Evolutionary conservation across 371 early-diverging fungal species (phyloP).

Genomic region (Blakeslea trispora): DNA sequence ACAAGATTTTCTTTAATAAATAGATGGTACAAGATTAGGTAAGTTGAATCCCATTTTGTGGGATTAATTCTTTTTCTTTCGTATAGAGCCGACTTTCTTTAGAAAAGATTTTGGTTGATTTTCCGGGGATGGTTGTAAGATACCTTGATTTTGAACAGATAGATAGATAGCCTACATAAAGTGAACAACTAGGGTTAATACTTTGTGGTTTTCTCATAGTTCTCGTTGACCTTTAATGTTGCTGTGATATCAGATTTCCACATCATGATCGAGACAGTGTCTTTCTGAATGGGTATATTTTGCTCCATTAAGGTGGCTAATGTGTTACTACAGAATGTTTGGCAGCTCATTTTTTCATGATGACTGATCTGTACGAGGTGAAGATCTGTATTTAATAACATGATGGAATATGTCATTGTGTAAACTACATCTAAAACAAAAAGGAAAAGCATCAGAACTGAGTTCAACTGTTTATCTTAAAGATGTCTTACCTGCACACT

Average conservation of each 20-base stretch:
- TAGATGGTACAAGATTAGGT: too few species aligned
- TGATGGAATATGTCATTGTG: conserved; percentile 78
- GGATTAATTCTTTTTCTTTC: background rate
- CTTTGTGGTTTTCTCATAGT: too few species aligned
- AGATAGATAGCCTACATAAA: too few species aligned
- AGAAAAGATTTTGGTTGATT: conserved; percentile 11
- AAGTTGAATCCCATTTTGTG: too few species aligned
- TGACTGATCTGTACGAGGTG: conserved; percentile 61
- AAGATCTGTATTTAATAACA: conserved; percentile 91
- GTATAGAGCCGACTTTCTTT: background rate
- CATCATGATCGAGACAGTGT: background rate
- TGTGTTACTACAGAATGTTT: conserved; percentile 55
- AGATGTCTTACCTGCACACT: conserved; percentile 31
- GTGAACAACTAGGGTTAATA: too few species aligned
- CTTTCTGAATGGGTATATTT: background rate
- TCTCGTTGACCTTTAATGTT: too few species aligned
- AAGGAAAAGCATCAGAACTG: background rate
- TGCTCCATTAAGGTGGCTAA: conserved; percentile 49
- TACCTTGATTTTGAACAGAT: too few species aligned
- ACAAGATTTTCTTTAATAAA: too few species aligned
- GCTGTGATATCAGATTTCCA: too few species aligned
- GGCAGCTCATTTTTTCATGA: conserved; percentile 54
- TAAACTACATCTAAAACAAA: conserved; percentile 65
- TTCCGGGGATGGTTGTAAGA: background rate
- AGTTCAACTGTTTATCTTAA: background rate